phyloP scores from a whole-genome alignment of 768 basidiomycete genomes.

The Leccinum barrowsii region DNA sequence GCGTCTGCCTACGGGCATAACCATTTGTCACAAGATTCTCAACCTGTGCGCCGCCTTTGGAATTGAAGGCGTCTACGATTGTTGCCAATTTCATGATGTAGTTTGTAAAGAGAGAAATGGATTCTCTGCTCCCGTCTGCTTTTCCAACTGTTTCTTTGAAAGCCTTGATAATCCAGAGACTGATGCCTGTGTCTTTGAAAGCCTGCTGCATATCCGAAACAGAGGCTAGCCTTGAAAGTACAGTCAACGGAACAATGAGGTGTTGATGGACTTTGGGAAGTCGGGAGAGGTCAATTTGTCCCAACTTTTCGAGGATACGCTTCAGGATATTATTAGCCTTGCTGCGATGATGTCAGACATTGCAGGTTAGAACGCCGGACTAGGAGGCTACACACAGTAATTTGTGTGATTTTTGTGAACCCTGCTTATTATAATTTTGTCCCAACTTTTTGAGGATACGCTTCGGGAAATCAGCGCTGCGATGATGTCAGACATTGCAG shows the following conservation, averaged over 20 bases:
- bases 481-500: background rate
- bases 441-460: background rate
- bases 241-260: slow-evolving; percentile 1
- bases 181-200: background rate
- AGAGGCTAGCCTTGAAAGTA: background rate
- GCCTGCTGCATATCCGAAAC: background rate
- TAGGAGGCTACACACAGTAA: background rate
- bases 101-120: background rate
- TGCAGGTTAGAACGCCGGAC: background rate
- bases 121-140: background rate
- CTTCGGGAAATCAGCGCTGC: background rate
- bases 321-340: background rate
- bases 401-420: background rate
- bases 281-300: background rate
- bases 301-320: background rate
- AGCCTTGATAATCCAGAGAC: background rate
- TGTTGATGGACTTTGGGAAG: background rate
- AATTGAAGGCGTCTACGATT: background rate
- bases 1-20: background rate
- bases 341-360: background rate
- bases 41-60: background rate
- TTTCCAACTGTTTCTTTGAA: background rate
- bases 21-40: background rate
- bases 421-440: background rate
- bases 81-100: slow-evolving; percentile 2